Evolutionary conservation across 148 eudicot species (phyloP).

Genomic region (Mesembryanthemum crystallinum): DNA sequence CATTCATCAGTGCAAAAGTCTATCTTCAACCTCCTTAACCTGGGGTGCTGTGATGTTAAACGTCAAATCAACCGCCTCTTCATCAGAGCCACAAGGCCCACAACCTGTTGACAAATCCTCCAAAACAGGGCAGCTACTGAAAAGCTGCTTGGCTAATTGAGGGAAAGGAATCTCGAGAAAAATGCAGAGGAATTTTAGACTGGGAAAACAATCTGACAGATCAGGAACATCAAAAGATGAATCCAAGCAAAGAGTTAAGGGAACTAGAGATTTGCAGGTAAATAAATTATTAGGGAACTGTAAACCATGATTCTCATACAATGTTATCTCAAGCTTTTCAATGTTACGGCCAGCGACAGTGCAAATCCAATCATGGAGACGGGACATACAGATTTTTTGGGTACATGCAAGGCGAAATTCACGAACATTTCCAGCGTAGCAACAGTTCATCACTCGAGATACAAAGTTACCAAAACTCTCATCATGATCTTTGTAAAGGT

Average conservation of each 20-base stretch:
- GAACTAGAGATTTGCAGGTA: conserved; percentile 14
- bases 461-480: conserved; percentile 4
- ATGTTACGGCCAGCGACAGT: background rate
- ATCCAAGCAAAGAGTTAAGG: background rate
- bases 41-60: background rate
- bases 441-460: background rate
- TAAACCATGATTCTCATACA: background rate
- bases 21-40: conserved; percentile 8
- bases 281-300: conserved; percentile 13
- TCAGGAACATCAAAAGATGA: too few species aligned
- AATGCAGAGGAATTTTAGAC: conserved; percentile 19
- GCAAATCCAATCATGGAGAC: conserved; percentile 15
- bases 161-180: conserved; percentile 1
- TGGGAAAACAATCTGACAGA: conserved; percentile 2
- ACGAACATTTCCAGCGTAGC: background rate
- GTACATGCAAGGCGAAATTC: background rate
- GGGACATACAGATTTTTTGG: background rate
- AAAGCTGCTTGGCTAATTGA: conserved; percentile 1
- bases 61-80: background rate
- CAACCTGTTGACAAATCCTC: background rate
- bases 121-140: conserved; percentile 15
- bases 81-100: too few species aligned
- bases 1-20: background rate
- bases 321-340: background rate
- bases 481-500: background rate